Evolutionary conservation across 345 rosid genomes (phyloP), one percentile per base, ranked within the genome.

Genomic region (Citrus medica): DNA sequence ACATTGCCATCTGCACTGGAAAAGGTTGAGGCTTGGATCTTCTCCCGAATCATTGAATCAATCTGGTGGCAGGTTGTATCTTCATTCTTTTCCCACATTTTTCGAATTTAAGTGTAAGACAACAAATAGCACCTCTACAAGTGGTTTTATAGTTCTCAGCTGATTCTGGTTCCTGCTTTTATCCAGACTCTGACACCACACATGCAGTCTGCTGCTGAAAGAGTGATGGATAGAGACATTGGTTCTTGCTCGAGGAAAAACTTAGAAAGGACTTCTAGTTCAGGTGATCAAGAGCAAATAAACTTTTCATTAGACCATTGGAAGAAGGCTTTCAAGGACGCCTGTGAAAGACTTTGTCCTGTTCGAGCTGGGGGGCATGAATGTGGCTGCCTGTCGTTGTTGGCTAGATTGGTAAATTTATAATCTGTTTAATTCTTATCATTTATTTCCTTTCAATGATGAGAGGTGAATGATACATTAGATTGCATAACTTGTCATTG

Each of bases 11-110:
- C 84, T 62, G 93, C 96, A 37, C 88, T 95, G 38, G 94, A 93
- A 87, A 93, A 83, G 85, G 88, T 95, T 81, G 98, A 95, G 90
- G 88, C 91, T 79, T 95, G 98, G 99, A 92, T 91, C 84, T 95
- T 93, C 87, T 89, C 94, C 72, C 91, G 96, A 55, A 85, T 86
- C 71, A 82, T 92, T 27, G 97, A 95, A 85, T 95, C 98, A 67
- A 87, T 95, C 59, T 95, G 99, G 99, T 95, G 98, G 99, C 99
- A 95, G 98, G 98, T 95, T 65, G 72, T 33, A 32, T 38, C 32
- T 71, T 68, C 37, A 71, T 55, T 71, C 17, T n/a, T 70, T 67
- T 60, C 14, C 78, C 71, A 24, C 60, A 33, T 28, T 53, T 67
- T 17, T 65, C 27, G 33, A n/a, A 33, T 5, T 24, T 51, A 66